These are phyloP conservation scores for Phytopythium helicoides DNA, from an alignment of 352 stramenopile species.

Conservation along the genomic window DNA sequence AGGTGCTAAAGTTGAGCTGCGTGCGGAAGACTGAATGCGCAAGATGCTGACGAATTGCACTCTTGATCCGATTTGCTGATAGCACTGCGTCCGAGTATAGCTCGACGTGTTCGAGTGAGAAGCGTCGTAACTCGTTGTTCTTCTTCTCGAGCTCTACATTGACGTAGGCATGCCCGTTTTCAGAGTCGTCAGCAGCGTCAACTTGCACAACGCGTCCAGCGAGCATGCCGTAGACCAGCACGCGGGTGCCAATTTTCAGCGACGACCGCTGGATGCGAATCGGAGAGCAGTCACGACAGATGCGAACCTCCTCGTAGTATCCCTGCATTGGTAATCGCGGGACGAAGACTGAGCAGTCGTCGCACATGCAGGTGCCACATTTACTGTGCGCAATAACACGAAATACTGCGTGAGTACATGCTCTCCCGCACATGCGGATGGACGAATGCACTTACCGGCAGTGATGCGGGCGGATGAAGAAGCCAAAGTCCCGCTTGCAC, in stretches of 20 bases:
- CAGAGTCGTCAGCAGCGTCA: conserved; percentile 57
- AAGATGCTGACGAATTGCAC: conserved; percentile 62
- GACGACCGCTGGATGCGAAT: conserved; percentile 67
- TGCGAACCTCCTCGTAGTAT: conserved; percentile 82
- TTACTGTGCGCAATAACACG: conserved; percentile 31
- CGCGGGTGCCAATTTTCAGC: conserved; percentile 61
- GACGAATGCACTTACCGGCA: conserved; percentile 43
- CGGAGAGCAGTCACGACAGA: conserved; percentile 78
- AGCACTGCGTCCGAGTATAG: conserved; percentile 76
- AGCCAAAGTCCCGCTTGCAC: conserved; percentile 69
- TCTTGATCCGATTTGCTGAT: conserved; percentile 84
- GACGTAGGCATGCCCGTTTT: conserved; percentile 50
- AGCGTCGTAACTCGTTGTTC: conserved; percentile 35
- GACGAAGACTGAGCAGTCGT: conserved; percentile 80
- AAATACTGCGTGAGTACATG: background rate
- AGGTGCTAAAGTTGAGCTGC: conserved; percentile 85
- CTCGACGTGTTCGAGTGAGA: conserved; percentile 70
- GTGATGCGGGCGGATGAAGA: conserved; percentile 78
- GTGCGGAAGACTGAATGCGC: conserved; percentile 76
- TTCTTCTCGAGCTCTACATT: conserved; percentile 58
- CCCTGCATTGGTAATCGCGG: conserved; percentile 75
- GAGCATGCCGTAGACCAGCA: conserved; percentile 77
- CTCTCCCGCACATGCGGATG: background rate
- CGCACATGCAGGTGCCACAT: conserved; percentile 82
- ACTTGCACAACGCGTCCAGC: conserved; percentile 59